These are phyloP conservation scores for Pythium dissotocum DNA, from an alignment of 352 stramenopile species.

Conservation along the genomic window DNA sequence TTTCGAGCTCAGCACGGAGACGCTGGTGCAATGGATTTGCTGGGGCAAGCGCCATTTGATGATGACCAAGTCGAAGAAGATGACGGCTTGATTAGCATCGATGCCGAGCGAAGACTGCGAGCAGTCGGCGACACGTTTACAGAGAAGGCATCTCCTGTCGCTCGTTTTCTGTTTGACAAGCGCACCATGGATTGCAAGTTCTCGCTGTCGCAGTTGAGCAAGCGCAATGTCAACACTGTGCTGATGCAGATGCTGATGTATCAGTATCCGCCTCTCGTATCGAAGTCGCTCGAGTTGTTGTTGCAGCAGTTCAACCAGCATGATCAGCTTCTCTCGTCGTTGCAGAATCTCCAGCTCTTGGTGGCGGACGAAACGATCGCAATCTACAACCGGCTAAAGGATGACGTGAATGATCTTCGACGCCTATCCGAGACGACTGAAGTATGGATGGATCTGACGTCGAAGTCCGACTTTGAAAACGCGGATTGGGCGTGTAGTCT, in stretches of 20 bases:
- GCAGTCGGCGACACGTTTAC: neutral
- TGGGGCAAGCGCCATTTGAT: neutral
- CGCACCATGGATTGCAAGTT: slow-evolving; percentile 61
- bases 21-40: neutral
- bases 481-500: slow-evolving; percentile 47
- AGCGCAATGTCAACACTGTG: slow-evolving; percentile 50
- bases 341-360: slow-evolving; percentile 63
- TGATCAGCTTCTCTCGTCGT: slow-evolving; percentile 63
- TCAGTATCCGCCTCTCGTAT: slow-evolving; percentile 70
- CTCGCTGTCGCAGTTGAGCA: slow-evolving; percentile 46
- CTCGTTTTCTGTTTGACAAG: slow-evolving; percentile 46
- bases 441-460: slow-evolving; percentile 83
- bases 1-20: slow-evolving; percentile 11
- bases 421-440: slow-evolving; percentile 71
- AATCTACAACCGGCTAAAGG: slow-evolving; percentile 69
- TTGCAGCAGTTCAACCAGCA: slow-evolving; percentile 77
- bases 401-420: slow-evolving; percentile 62
- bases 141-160: slow-evolving; percentile 51
- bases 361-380: slow-evolving; percentile 61
- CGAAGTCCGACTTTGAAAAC: slow-evolving; percentile 68
- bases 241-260: slow-evolving; percentile 84
- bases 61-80: slow-evolving; percentile 1
- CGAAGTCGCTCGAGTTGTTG: slow-evolving; percentile 69
- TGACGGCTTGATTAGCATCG: neutral
- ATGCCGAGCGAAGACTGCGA: neutral